Conservation (phyloP, 345 rosid genomes). For the Noccaea bulbosa region DNA sequence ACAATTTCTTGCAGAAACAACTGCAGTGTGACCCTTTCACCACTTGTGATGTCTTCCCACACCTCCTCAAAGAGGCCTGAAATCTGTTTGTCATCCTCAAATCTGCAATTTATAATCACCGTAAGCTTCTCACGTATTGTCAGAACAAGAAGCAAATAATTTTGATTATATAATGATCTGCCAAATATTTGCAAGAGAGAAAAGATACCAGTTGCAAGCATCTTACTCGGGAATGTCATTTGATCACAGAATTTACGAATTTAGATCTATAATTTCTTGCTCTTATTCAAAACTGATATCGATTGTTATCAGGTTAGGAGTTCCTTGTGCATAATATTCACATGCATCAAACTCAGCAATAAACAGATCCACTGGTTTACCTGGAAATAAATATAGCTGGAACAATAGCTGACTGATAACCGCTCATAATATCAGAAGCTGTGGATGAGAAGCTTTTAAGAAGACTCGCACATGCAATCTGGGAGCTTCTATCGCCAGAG, state of each 20-base stretch:
- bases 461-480: slow-evolving; percentile 81
- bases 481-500: slow-evolving; percentile 76
- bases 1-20: slow-evolving; percentile 82
- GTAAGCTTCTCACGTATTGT: slow-evolving; percentile 1
- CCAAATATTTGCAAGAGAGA: slow-evolving; percentile 14
- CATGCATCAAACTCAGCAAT: slow-evolving; percentile 23
- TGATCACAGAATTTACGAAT: not conserved
- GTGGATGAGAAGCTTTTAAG: slow-evolving; percentile 75
- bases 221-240: slow-evolving; percentile 24
- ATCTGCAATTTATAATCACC: slow-evolving; percentile 53
- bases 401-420: slow-evolving; percentile 66
- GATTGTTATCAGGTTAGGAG: slow-evolving; percentile 16
- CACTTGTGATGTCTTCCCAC: slow-evolving; percentile 94
- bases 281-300: not conserved
- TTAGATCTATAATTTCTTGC: not conserved
- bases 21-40: slow-evolving; percentile 81
- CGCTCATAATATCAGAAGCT: slow-evolving; percentile 77
- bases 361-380: slow-evolving; percentile 45
- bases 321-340: slow-evolving; percentile 13
- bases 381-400: slow-evolving; percentile 91
- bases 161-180: not conserved
- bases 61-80: slow-evolving; percentile 89
- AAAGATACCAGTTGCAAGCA: slow-evolving; percentile 7
- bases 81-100: slow-evolving; percentile 88
- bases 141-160: slow-evolving; percentile 3